phyloP scores from a whole-genome alignment of 176 grass and related monocot species.

The sorghum (Sorghum bicolor) region Sorghum_bicolor_NCBIv3 NC_012876.2:7776001-7776500 shows the following conservation, averaged over 20 bases:
- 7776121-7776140: not conserved
- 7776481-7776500: not conserved
- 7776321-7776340: conserved; percentile 10
- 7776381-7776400: conserved; percentile 14
- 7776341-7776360: not conserved
- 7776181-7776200: not conserved
- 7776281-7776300: conserved; percentile 30
- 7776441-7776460: not conserved
- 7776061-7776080: not conserved
- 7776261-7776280: not conserved
- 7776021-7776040: not conserved
- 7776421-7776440: conserved; percentile 1
- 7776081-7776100: conserved; percentile 7
- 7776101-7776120: conserved; percentile 9
- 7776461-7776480: not conserved
- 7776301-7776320: conserved; percentile 16
- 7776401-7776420: not conserved
- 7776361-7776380: not conserved
- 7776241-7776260: conserved; percentile 21
- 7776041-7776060: not conserved
- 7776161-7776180: not conserved
- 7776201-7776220: not conserved
- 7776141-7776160: not conserved
- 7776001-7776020: no score
- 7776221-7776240: fast-evolving